Evolutionary conservation across 1,284 basidiomycete genomes (phyloP).

Genomic region (Moesziomyces globuligerus): DNA sequence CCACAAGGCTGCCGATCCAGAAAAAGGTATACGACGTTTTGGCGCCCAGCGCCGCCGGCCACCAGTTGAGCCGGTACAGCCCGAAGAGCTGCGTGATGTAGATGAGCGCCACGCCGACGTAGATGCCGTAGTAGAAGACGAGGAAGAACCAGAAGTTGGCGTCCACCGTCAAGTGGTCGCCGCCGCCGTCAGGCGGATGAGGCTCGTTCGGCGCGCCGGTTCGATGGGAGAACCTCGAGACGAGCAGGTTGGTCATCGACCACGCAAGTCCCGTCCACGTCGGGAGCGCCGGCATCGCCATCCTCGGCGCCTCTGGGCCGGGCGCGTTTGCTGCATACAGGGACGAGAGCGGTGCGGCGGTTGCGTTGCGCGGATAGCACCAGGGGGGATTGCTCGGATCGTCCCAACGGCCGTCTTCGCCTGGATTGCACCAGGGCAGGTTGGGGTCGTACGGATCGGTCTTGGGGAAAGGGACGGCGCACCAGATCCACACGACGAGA

Average conservation of each 20-base stretch:
- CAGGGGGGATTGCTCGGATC: constrained; percentile 47
- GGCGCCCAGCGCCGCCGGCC: constrained; percentile 70
- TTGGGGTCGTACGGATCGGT: constrained; percentile 68
- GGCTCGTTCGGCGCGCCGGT: not conserved
- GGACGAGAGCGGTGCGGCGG: constrained; percentile 2
- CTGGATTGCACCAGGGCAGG: constrained; percentile 53
- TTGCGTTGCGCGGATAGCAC: constrained; percentile 39
- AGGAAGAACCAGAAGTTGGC: constrained; percentile 67
- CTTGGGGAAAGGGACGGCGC: constrained; percentile 72
- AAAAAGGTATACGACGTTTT: constrained; percentile 70
- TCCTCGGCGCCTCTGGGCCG: not conserved
- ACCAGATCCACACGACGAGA: constrained; percentile 72
- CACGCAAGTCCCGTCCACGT: constrained; percentile 21
- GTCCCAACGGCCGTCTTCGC: constrained; percentile 27
- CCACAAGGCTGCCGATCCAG: constrained; percentile 70
- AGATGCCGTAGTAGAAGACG: constrained; percentile 66
- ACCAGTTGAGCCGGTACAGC: constrained; percentile 70
- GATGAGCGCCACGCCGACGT: constrained; percentile 68
- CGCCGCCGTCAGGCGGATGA: constrained; percentile 11
- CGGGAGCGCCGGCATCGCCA: constrained; percentile 5
- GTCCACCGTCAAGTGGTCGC: constrained; percentile 47
- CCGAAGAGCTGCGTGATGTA: constrained; percentile 73
- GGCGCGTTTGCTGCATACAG: not conserved
- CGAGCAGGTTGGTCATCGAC: constrained; percentile 12
- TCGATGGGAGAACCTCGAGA: constrained; percentile 11